A percentile compares a stretch with the other conserved stretches of the same genome.
Evolutionary conservation across 2,329 filamentous ascomycete species (phyloP).

Genomic region (Fusarium paranaense): DNA sequence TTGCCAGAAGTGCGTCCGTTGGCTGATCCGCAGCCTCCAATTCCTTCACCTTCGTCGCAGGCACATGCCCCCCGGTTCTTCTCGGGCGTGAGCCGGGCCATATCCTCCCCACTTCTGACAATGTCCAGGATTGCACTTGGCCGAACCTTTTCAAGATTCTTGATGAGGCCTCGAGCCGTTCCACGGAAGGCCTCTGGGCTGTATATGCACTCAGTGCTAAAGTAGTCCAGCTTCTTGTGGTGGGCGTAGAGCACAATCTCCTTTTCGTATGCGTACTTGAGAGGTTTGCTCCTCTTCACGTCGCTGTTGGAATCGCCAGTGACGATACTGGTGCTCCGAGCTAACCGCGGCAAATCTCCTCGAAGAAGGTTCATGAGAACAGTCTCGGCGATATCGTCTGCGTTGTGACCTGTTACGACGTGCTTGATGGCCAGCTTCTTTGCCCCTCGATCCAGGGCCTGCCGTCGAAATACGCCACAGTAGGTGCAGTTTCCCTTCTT

Average conservation of each 20-base stretch:
- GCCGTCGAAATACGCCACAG: constrained; percentile 93
- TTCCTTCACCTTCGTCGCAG: constrained; percentile 53
- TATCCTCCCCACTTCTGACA: constrained; percentile 93
- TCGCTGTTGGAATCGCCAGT: constrained; percentile 83
- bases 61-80: constrained; percentile 51
- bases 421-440: constrained; percentile 89
- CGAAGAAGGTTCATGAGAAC: constrained; percentile 97
- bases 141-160: constrained; percentile 91
- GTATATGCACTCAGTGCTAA: constrained; percentile 98
- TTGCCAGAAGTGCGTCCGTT: constrained; percentile 75
- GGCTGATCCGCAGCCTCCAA: constrained; percentile 76
- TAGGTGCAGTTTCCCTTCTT: constrained; percentile 99
- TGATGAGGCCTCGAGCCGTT: constrained; percentile 90
- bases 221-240: constrained; percentile 97
- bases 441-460: constrained; percentile 92
- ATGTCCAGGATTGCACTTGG: constrained; percentile 96
- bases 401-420: constrained; percentile 97
- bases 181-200: constrained; percentile 96
- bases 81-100: constrained; percentile 77
- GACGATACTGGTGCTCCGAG: constrained; percentile 90
- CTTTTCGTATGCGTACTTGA: constrained; percentile 99
- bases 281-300: constrained; percentile 93
- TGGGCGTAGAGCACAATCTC: constrained; percentile 98
- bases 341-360: constrained; percentile 88
- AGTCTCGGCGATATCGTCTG: constrained; percentile 96